Conservation (phyloP, 1,284 basidiomycete genomes). For the Puccinia polysora region DNA sequence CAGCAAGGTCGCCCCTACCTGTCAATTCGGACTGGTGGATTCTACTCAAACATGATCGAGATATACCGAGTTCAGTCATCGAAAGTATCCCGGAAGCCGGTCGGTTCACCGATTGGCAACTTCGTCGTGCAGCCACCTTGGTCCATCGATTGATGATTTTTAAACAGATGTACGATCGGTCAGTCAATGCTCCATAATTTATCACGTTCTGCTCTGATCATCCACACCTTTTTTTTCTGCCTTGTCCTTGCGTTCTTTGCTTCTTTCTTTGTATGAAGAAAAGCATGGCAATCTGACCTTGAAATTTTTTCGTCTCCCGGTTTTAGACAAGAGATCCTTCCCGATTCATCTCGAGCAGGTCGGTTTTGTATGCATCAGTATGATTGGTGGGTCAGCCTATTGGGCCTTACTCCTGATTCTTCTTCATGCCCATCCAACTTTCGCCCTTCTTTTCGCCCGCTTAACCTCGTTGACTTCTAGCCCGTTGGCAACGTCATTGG, state of each 20-base stretch:
- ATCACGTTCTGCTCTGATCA: background rate
- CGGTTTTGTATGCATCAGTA: constrained; percentile 62
- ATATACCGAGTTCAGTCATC: constrained; percentile 52
- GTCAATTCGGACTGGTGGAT: constrained; percentile 98
- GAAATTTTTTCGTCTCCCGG: background rate
- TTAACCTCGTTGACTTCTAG: constrained; percentile 50
- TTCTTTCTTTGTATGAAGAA: constrained; percentile 5
- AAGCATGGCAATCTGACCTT: background rate
- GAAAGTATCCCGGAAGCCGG: constrained; percentile 48
- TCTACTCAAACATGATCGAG: constrained; percentile 62
- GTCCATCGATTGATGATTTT: constrained; percentile 71
- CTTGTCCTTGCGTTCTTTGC: background rate
- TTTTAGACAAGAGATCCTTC: constrained; percentile 57
- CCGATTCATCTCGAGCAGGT: constrained; percentile 58
- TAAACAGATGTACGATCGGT: constrained; percentile 66
- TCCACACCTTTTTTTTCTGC: background rate
- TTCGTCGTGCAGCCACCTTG: constrained; percentile 79
- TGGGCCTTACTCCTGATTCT: constrained; percentile 12
- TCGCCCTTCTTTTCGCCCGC: constrained; percentile 56
- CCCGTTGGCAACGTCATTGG: constrained; percentile 44
- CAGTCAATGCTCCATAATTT: constrained; percentile 52
- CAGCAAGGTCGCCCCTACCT: constrained; percentile 78
- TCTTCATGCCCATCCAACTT: constrained; percentile 61
- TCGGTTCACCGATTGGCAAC: constrained; percentile 70
- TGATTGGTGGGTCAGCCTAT: constrained; percentile 54